These are phyloP conservation scores for Lepiota subincarnata DNA, from an alignment of 768 basidiomycete species.

Conservation along the genomic window DNA sequence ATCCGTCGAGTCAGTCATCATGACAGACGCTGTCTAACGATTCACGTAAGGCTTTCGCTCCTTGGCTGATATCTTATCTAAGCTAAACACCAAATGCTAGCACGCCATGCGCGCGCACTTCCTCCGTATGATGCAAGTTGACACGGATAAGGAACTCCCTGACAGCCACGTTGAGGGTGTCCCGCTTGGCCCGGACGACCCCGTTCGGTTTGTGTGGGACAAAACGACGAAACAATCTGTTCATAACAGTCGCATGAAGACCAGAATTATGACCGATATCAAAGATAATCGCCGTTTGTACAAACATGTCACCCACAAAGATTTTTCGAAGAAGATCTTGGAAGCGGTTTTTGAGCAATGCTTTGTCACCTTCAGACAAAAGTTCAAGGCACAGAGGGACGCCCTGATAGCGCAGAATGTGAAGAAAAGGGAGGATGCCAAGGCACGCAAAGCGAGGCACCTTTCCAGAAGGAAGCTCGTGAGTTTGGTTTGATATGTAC, in stretches of 20 bases:
- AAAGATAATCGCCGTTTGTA: conserved; percentile 53
- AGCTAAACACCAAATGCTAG: conserved; percentile 28
- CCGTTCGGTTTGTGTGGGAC: conserved; percentile 76
- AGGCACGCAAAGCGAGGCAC: conserved; percentile 60
- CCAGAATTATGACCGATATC: conserved; percentile 56
- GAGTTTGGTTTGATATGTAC: conserved; percentile 22
- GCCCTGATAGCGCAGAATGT: conserved; percentile 34
- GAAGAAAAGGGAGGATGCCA: conserved; percentile 55
- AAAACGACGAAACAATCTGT: conserved; percentile 73
- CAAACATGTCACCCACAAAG: conserved; percentile 59
- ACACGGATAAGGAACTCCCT: conserved; percentile 55
- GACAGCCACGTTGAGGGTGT: conserved; percentile 57
- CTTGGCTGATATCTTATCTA: conserved; percentile 1
- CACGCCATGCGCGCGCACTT: conserved; percentile 69
- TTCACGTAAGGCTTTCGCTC: conserved; percentile 45
- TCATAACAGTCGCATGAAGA: conserved; percentile 71
- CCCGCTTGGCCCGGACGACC: conserved; percentile 39
- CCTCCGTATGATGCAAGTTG: conserved; percentile 53
- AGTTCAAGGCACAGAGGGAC: conserved; percentile 60
- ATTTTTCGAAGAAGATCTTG: conserved; percentile 58
- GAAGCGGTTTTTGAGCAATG: conserved; percentile 68
- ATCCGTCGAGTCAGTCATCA: conserved; percentile 50
- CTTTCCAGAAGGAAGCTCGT: conserved; percentile 60
- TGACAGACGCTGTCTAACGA: conserved; percentile 61
- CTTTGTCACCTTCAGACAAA: conserved; percentile 64